These are phyloP conservation scores for Suillus spraguei DNA, from an alignment of 768 basidiomycete species.

Conservation along the genomic window DNA sequence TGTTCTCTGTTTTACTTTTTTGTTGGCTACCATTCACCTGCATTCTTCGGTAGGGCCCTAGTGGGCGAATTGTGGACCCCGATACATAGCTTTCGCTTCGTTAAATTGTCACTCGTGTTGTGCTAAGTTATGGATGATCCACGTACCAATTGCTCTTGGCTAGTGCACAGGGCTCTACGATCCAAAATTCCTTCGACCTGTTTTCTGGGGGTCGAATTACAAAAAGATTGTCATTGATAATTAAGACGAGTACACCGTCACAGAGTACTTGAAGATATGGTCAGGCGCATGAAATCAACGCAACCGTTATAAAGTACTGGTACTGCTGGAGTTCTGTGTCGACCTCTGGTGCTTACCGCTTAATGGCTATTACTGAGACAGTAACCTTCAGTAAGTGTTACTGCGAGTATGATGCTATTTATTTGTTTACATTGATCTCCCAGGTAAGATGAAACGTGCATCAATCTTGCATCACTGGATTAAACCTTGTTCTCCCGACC, in stretches of 20 bases:
- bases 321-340: background rate
- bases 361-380: too few relatives aligned
- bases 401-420: too few relatives aligned
- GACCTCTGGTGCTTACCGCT: background rate
- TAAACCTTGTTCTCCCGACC: too few relatives aligned
- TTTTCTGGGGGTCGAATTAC: background rate
- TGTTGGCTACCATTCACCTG: conserved; percentile 15
- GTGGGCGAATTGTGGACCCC: conserved; percentile 24
- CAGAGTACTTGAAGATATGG: too few relatives aligned
- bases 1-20: conserved; percentile 23
- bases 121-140: conserved; percentile 21
- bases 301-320: background rate
- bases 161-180: background rate
- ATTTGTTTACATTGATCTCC: too few relatives aligned
- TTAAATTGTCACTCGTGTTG: conserved; percentile 24
- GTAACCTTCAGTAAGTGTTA: too few relatives aligned
- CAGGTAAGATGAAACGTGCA: too few relatives aligned
- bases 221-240: too few relatives aligned
- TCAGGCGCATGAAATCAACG: background rate
- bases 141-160: background rate
- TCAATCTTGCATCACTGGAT: too few relatives aligned
- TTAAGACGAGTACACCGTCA: too few relatives aligned
- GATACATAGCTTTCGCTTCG: conserved; percentile 18
- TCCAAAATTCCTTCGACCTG: background rate
- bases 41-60: conserved; percentile 14